Conservation (phyloP, 2,329 filamentous ascomycete genomes). For the Epicoccum nigrum region DNA sequence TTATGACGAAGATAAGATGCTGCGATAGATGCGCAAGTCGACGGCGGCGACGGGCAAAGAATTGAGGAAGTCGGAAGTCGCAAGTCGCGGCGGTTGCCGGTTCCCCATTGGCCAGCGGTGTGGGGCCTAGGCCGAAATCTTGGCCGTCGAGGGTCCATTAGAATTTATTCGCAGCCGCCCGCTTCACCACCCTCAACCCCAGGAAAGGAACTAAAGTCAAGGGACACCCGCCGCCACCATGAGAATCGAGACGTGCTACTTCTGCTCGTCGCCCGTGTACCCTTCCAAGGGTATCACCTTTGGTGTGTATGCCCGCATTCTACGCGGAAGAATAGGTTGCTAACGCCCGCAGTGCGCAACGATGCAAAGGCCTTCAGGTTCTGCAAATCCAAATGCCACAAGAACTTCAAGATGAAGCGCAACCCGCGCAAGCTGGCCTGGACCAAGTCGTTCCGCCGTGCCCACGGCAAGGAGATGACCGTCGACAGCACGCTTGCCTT, state of each 20-base stretch:
- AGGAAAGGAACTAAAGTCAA: slow-evolving; percentile 8
- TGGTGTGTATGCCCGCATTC: slow-evolving; percentile 57
- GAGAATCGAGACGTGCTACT: slow-evolving; percentile 63
- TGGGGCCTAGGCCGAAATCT: slow-evolving; percentile 20
- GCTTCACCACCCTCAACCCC: slow-evolving; percentile 19
- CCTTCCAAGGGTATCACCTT: slow-evolving; percentile 64
- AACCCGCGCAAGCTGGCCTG: slow-evolving; percentile 96
- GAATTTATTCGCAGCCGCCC: slow-evolving; percentile 24
- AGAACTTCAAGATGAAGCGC: slow-evolving; percentile 93
- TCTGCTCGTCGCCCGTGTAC: slow-evolving; percentile 68
- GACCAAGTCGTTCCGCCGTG: slow-evolving; percentile 53
- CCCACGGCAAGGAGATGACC: slow-evolving; percentile 68
- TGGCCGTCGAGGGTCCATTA: slow-evolving; percentile 22
- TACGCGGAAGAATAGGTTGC: background rate
- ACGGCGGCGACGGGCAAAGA: slow-evolving; percentile 14
- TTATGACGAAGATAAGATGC: background rate
- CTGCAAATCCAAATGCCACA: slow-evolving; percentile 65
- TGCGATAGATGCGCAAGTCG: slow-evolving; percentile 10
- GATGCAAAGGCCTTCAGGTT: slow-evolving; percentile 71
- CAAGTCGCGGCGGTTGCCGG: slow-evolving; percentile 26
- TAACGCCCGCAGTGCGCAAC: slow-evolving; percentile 35
- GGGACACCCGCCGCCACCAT: slow-evolving; percentile 28
- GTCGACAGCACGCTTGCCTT: slow-evolving; percentile 95
- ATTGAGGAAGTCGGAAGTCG: no score
- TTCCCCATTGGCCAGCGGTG: slow-evolving; percentile 10